Evolutionary conservation across 768 basidiomycete genomes (phyloP).

Genomic region (Trametes sanguinea): DNA sequence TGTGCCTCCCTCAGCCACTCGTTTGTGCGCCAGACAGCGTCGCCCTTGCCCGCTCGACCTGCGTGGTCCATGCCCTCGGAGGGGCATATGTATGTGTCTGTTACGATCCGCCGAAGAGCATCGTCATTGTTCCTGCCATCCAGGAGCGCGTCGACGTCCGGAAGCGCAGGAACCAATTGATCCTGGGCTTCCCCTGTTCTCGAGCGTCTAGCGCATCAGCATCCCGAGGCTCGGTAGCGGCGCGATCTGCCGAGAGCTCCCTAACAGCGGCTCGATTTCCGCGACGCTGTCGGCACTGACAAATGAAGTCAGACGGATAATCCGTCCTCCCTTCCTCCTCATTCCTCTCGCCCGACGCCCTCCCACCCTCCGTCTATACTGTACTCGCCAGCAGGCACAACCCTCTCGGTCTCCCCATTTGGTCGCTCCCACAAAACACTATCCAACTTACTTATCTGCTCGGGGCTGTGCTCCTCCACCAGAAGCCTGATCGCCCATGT

Average conservation of each 20-base stretch:
- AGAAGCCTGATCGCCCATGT: constrained; percentile 7
- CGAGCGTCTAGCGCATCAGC: not conserved
- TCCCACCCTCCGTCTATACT: not conserved
- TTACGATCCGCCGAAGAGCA: no score
- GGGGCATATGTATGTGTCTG: no score
- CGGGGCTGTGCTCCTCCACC: constrained; percentile 8
- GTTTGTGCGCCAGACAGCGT: not conserved
- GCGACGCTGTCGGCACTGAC: constrained; percentile 19
- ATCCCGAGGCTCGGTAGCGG: constrained; percentile 16
- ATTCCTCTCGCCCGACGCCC: not conserved
- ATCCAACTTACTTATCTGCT: not conserved
- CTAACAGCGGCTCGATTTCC: constrained; percentile 17
- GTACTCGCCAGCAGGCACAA: not conserved
- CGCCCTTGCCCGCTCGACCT: no score
- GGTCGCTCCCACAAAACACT: not conserved
- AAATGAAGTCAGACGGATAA: not conserved
- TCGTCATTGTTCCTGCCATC: no score
- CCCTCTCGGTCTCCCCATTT: not conserved
- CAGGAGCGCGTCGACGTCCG: no score
- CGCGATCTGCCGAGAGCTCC: constrained; percentile 20
- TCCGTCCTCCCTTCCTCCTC: not conserved
- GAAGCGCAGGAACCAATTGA: no score
- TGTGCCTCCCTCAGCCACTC: not conserved
- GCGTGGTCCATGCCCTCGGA: no score
- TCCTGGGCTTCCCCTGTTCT: not conserved